These are phyloP conservation scores for Ilex paraguariensis DNA, from an alignment of 305 asterid species.

Conservation along the genomic window DNA sequence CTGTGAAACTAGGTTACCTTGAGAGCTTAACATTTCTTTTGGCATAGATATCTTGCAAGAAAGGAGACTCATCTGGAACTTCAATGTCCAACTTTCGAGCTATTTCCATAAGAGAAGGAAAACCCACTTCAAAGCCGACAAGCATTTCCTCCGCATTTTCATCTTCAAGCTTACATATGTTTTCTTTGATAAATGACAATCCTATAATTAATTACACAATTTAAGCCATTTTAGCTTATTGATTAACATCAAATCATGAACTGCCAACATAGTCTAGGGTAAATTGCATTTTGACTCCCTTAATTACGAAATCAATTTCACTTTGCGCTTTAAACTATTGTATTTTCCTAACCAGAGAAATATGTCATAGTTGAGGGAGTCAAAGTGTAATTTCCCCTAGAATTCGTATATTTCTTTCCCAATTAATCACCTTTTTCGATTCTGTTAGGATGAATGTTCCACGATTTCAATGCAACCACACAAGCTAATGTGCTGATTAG, in stretches of 20 bases:
- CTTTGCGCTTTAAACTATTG: background rate
- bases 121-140: constrained; percentile 82
- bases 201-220: constrained; percentile 27
- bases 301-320: background rate
- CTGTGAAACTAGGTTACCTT: constrained; percentile 31
- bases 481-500: constrained; percentile 30
- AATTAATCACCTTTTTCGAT: constrained; percentile 15
- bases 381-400: too few relatives aligned
- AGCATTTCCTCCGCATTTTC: constrained; percentile 89
- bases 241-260: too few relatives aligned
- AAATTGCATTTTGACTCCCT: too few relatives aligned
- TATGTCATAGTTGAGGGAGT: too few relatives aligned
- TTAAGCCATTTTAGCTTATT: background rate
- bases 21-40: constrained; percentile 60
- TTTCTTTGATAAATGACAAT: constrained; percentile 40
- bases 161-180: constrained; percentile 53
- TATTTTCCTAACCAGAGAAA: too few relatives aligned
- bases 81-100: constrained; percentile 53
- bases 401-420: too few relatives aligned
- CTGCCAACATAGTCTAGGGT: too few relatives aligned
- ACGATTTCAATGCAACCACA: constrained; percentile 26
- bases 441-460: constrained; percentile 19
- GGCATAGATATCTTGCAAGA: constrained; percentile 55
- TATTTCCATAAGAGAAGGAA: constrained; percentile 73
- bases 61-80: constrained; percentile 50